Evolutionary conservation across 2,329 filamentous ascomycete species (phyloP).

Genomic region (Sporothrix brasiliensis): DNA sequence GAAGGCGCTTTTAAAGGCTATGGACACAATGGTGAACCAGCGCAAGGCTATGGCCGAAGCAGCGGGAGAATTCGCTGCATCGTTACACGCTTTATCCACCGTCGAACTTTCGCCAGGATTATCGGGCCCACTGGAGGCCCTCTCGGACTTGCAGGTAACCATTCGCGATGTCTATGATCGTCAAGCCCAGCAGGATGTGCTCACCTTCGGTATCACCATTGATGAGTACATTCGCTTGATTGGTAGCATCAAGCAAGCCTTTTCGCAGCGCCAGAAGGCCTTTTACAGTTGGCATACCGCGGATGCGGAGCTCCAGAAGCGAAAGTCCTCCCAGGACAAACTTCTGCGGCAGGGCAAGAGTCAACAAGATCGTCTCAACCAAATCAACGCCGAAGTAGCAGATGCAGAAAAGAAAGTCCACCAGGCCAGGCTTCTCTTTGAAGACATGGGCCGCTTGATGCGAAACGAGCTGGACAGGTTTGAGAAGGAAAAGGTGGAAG

Average conservation of each 20-base stretch:
- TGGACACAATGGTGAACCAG: constrained; percentile 89
- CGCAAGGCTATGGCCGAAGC: constrained; percentile 92
- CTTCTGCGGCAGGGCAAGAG: constrained; percentile 91
- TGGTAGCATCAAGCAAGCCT: constrained; percentile 90
- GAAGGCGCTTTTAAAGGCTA: constrained; percentile 86
- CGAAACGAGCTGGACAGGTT: constrained; percentile 88
- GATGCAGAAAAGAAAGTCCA: constrained; percentile 93
- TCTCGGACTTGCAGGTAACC: constrained; percentile 90
- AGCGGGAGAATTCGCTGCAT: constrained; percentile 89
- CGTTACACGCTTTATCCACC: constrained; percentile 86
- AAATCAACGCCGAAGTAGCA: constrained; percentile 89
- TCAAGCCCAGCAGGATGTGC: constrained; percentile 93
- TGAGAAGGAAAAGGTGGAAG: constrained; percentile 95
- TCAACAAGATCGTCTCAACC: constrained; percentile 91
- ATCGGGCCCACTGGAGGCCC: constrained; percentile 83
- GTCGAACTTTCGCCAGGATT: constrained; percentile 90
- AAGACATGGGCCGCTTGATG: constrained; percentile 97
- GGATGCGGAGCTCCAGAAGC: constrained; percentile 87
- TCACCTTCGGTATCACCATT: constrained; percentile 95
- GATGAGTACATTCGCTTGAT: constrained; percentile 98
- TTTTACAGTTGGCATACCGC: constrained; percentile 93
- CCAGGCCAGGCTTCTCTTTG: constrained; percentile 85
- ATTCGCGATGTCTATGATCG: constrained; percentile 95
- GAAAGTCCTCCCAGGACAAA: constrained; percentile 87
- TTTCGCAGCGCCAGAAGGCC: constrained; percentile 88